Conservation (phyloP, 164 flowering plant species). For the Sedum album region DNA sequence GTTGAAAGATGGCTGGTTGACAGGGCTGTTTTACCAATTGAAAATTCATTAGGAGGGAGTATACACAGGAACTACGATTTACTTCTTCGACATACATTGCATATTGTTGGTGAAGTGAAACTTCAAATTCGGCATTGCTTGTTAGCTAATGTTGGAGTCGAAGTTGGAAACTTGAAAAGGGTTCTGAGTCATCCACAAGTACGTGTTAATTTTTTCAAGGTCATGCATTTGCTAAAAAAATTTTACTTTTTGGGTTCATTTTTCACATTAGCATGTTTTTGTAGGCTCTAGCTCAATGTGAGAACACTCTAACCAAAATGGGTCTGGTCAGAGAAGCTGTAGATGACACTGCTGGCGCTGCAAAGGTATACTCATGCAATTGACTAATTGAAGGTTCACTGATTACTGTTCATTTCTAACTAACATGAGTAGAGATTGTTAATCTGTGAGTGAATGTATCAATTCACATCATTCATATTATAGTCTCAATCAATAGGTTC, state of each 20-base stretch:
- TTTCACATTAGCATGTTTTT: constrained; percentile 5
- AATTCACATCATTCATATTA: background rate
- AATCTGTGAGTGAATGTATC: background rate
- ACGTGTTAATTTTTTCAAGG: constrained; percentile 10
- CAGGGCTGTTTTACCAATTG: constrained; percentile 92
- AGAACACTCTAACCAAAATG: constrained; percentile 71
- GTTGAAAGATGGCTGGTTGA: constrained; percentile 89
- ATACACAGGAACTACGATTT: constrained; percentile 94
- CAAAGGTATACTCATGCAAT: constrained; percentile 47
- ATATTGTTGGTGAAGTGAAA: constrained; percentile 96
- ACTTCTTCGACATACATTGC: constrained; percentile 76
- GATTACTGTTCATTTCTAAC: background rate
- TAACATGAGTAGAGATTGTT: background rate
- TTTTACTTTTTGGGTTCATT: too few relatives aligned
- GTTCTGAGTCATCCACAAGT: constrained; percentile 98
- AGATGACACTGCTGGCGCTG: constrained; percentile 97
- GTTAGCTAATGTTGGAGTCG: constrained; percentile 70
- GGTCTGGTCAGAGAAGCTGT: constrained; percentile 89
- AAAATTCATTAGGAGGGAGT: constrained; percentile 95
- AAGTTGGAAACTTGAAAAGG: constrained; percentile 56
- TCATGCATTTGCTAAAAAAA: background rate
- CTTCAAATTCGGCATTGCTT: constrained; percentile 76
- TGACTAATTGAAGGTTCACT: background rate
- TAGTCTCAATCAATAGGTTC: background rate
- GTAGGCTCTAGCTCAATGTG: constrained; percentile 99